Evolutionary conservation across 352 stramenopile genomes (phyloP).

Genomic region (Globisporangium nagaii): DNA sequence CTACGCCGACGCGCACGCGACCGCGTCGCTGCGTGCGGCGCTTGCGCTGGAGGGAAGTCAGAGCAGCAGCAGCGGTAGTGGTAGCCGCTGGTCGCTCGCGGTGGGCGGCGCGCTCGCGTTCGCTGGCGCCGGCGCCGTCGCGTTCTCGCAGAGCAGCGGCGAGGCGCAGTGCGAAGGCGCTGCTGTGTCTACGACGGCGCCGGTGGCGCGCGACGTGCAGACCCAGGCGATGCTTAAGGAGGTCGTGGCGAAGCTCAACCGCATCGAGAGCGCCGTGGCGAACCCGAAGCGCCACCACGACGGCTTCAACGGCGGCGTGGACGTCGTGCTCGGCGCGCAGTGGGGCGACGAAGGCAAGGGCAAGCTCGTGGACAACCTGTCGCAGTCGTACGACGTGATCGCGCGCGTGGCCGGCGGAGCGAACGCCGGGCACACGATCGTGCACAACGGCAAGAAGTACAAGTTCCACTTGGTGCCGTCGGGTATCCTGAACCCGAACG

Average conservation of each 20-base stretch:
- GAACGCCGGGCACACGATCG: conserved; percentile 99
- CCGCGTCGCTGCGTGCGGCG: conserved; percentile 33
- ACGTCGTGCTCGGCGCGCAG: conserved; percentile 96
- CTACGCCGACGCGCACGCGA: conserved; percentile 22
- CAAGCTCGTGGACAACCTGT: conserved; percentile 96
- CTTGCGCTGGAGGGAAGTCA: conserved; percentile 40
- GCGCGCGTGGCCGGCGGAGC: conserved; percentile 95
- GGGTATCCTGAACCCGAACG: conserved; percentile 95
- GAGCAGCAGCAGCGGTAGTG: conserved; percentile 12
- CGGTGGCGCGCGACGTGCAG: conserved; percentile 39
- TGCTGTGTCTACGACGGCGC: conserved; percentile 11
- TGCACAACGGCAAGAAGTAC: conserved; percentile 97
- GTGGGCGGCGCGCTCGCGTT: conserved; percentile 28
- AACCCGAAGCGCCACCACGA: conserved; percentile 74
- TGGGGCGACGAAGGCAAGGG: conserved; percentile 99
- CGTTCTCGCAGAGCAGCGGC: neutral
- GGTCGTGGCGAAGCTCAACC: conserved; percentile 82
- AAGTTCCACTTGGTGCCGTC: conserved; percentile 99
- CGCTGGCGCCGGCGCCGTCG: conserved; percentile 14
- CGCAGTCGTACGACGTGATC: conserved; percentile 95
- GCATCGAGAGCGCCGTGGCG: conserved; percentile 80
- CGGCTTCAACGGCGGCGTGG: conserved; percentile 61
- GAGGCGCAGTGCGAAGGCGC: conserved; percentile 26
- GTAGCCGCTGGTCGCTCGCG: conserved; percentile 14
- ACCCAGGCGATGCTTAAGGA: conserved; percentile 77